Base-by-base conservation (phyloP, 1,284 basidiomycete species). In the Ceratobasidium sp. region DNA sequence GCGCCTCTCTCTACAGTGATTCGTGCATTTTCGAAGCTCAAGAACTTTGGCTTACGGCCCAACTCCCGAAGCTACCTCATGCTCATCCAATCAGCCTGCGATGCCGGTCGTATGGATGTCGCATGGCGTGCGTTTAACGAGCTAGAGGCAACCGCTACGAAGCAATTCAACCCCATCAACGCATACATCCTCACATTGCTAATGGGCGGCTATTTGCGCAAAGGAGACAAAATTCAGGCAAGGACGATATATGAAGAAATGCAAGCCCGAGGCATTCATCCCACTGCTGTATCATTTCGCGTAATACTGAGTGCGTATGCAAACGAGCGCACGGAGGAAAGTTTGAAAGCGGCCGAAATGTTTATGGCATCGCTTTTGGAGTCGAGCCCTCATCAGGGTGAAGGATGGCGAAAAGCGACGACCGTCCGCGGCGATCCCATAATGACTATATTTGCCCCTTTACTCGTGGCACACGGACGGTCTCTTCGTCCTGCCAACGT, bases 31-130 rank as follows among this genome's bases (percentile, higher is more conserved):
- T 78, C 82, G 56, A 80, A 80, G 66, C 81, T 93, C 60, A 79
- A 84, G 71, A 71, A 77, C 23, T 74, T 79, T 16, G 81, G 82
- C 25, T 73, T 87, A 9, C 77, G 79, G 29, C 91, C 93, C 0
- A 84, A 89, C 72, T 77, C 75, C 13, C 82, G 82, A 70, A 89
- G 91, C 0, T 98, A 89, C 77, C 83, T 90, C 0, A 80, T 93
- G 52, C 80, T 94, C 52, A 86, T 97, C 56, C 90, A 93, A 76
- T 90, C 91, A 0, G 91, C 95, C 1, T 91, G 89, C 74, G 91
- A 96, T 74, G 80, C 86, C 16, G 85, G 87, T 2, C 77, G 83
- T 56, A 85, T 95, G 82, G 79, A 81, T 27, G 76, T 85, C 1
- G 94, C 93, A 2, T 78, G 82, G 68, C 81, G 87, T 13, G 80